Percentiles rank a stretch among this genome's conserved stretches.
Conservation (phyloP, 2,329 filamentous ascomycete genomes). For the Fusarium subtropicale region DNA sequence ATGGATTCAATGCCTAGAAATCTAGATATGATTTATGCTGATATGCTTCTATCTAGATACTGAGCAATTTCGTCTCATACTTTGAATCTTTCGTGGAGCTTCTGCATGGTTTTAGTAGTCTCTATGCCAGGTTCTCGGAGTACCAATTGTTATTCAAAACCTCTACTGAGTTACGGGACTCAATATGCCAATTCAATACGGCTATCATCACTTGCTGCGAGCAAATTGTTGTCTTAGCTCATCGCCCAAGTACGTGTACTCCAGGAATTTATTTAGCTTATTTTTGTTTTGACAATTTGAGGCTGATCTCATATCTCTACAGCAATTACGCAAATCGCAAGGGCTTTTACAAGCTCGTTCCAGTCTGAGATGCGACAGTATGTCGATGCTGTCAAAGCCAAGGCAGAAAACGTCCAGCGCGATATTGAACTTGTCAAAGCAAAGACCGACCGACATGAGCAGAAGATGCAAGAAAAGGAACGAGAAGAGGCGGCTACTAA, state of each 20-base stretch:
- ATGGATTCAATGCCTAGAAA: accelerated
- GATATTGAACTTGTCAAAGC: too few relatives aligned
- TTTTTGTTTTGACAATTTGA: too few relatives aligned
- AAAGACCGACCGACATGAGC: too few relatives aligned
- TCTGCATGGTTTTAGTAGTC: not conserved
- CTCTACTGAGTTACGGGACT: not conserved
- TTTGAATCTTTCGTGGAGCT: not conserved
- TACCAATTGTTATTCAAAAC: not conserved
- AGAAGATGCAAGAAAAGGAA: too few relatives aligned
- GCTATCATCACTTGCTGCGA: not conserved
- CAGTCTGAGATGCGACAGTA: too few relatives aligned
- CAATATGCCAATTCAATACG: accelerated
- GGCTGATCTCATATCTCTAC: accelerated
- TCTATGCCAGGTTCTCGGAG: not conserved
- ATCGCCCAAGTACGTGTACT: too few relatives aligned
- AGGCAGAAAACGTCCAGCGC: too few relatives aligned
- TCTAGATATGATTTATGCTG: not conserved
- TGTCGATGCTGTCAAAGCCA: too few relatives aligned
- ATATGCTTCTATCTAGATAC: not conserved
- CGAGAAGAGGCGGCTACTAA: too few relatives aligned
- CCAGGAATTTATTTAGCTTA: too few relatives aligned
- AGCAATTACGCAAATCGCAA: too few relatives aligned
- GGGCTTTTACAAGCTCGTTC: too few relatives aligned
- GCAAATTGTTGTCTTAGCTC: accelerated
- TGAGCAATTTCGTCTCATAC: not conserved